Conservation (phyloP, 2,329 filamentous ascomycete genomes). For the Botrytis hyacinthi region DNA sequence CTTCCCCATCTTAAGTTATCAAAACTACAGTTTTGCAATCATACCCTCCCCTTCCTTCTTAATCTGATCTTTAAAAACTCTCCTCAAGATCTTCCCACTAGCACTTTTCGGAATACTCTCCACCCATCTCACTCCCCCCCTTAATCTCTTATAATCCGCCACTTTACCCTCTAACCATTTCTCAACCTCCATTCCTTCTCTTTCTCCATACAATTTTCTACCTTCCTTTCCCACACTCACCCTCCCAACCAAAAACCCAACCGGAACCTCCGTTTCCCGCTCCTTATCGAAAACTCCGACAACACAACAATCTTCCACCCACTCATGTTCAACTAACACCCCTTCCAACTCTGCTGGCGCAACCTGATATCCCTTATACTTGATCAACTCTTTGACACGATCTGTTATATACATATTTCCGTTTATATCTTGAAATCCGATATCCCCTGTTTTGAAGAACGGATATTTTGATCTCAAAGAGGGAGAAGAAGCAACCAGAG, state of each 20-base stretch:
- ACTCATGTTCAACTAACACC: constrained; percentile 43
- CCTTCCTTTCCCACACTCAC: constrained; percentile 33
- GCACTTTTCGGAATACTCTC: constrained; percentile 49
- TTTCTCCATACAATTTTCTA: constrained; percentile 22
- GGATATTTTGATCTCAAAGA: constrained; percentile 50
- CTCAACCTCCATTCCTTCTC: constrained; percentile 41
- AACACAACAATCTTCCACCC: constrained; percentile 57
- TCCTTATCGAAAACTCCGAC: constrained; percentile 58
- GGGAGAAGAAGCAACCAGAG: constrained; percentile 53
- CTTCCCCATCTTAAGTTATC: fast-evolving
- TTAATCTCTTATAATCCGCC: constrained; percentile 49
- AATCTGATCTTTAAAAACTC: constrained; percentile 29
- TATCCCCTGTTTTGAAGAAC: constrained; percentile 78
- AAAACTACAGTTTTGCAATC: constrained; percentile 17
- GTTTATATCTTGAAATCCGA: constrained; percentile 70
- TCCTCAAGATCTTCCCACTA: constrained; percentile 48
- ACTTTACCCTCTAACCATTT: constrained; percentile 42
- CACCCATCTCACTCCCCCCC: constrained; percentile 49
- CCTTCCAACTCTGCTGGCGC: constrained; percentile 62
- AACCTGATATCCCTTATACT: constrained; percentile 65
- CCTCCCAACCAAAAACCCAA: constrained; percentile 57
- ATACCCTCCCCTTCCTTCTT: constrained; percentile 48
- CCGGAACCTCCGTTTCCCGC: constrained; percentile 65
- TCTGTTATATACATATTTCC: constrained; percentile 88
- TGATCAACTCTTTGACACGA: constrained; percentile 66